phyloP scores from a whole-genome alignment of 441 rosid species.

The Cnidoscolus chayamansa region DNA sequence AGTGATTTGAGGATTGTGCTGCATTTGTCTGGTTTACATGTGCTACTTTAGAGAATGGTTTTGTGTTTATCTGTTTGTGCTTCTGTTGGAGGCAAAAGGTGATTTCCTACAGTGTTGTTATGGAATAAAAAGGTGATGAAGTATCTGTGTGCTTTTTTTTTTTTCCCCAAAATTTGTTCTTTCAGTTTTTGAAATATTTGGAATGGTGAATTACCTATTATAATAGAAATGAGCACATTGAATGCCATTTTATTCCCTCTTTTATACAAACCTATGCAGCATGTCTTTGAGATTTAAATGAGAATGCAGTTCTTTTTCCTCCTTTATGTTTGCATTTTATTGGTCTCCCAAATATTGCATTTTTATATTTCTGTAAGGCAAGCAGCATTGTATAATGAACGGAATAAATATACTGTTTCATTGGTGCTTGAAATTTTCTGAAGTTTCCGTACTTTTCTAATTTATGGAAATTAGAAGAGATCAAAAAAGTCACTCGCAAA shows the following conservation, averaged over 20 bases:
- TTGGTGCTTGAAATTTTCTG: constrained; percentile 4
- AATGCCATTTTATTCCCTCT: neutral
- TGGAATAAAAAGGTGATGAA: neutral
- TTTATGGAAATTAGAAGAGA: neutral
- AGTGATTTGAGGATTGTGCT: constrained; percentile 2
- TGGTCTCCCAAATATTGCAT: neutral
- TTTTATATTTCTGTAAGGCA: neutral
- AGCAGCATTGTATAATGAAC: neutral
- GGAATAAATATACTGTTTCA: neutral
- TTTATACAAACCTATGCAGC: neutral
- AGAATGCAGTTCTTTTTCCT: neutral
- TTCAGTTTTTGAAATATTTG: neutral
- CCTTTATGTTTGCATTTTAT: neutral
- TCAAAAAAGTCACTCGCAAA: neutral
- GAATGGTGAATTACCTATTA: neutral
- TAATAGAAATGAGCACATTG: neutral
- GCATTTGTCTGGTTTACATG: constrained; percentile 9
- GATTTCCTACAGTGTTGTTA: neutral
- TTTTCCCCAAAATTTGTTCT: neutral
- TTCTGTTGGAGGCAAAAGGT: neutral
- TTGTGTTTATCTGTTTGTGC: constrained; percentile 3
- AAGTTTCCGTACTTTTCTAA: neutral
- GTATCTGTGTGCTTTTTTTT: neutral
- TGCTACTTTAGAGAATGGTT: neutral
- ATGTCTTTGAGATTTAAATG: neutral